These are phyloP conservation scores for Craspedostauros australis DNA, from an alignment of 108 stramenopile species.

Conservation along the genomic window DNA sequence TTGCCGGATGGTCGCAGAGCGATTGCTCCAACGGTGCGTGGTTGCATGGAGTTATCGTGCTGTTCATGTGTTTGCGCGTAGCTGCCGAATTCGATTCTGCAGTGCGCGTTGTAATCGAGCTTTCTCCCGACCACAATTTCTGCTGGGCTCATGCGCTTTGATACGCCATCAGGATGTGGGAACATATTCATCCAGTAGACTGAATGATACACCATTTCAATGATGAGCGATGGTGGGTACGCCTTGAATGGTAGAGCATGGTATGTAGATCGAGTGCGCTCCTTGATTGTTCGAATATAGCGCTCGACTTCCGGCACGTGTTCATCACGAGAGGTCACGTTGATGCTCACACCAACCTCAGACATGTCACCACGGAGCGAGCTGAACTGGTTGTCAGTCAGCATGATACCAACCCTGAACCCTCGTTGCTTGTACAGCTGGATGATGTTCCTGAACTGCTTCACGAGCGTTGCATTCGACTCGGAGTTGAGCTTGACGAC, in stretches of 20 bases:
- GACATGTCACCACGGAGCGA: background rate
- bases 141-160: slow-evolving; percentile 11
- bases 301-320: slow-evolving; percentile 49
- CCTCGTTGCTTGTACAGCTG: slow-evolving; percentile 17
- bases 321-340: slow-evolving; percentile 15
- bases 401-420: slow-evolving; percentile 4
- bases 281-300: slow-evolving; percentile 28
- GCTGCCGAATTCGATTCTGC: slow-evolving; percentile 20
- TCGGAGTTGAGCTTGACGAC: background rate
- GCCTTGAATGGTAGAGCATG: slow-evolving; percentile 26
- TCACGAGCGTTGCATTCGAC: background rate
- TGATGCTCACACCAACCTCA: slow-evolving; percentile 18
- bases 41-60: slow-evolving; percentile 10
- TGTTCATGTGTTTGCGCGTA: slow-evolving; percentile 41
- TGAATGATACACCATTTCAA: slow-evolving; percentile 6
- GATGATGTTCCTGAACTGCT: background rate
- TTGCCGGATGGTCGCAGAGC: slow-evolving; percentile 27
- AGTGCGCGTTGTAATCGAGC: slow-evolving; percentile 7
- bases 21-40: slow-evolving; percentile 28
- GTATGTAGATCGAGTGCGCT: slow-evolving; percentile 16
- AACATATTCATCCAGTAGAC: slow-evolving; percentile 30
- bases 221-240: slow-evolving; percentile 16
- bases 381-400: slow-evolving; percentile 30
- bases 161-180: slow-evolving; percentile 6
- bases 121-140: slow-evolving; percentile 7